Conservation (phyloP, 306 rosid species). For the Acacia confusa region DNA sequence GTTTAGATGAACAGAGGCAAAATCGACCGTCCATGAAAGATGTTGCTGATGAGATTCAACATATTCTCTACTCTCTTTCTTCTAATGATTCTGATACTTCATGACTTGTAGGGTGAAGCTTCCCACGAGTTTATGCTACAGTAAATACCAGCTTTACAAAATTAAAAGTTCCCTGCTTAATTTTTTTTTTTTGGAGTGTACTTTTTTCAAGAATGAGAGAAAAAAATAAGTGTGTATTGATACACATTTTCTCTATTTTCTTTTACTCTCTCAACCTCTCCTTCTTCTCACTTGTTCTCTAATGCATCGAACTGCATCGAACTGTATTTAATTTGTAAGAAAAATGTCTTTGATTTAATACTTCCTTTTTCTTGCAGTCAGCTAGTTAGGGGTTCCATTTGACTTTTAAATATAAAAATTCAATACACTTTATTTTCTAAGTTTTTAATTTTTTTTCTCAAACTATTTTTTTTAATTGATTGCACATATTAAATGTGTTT, state of each 20-base stretch:
- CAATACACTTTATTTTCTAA: too few relatives aligned
- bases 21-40: conserved; percentile 57
- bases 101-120: background rate
- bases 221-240: background rate
- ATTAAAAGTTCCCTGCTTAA: too few relatives aligned
- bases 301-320: background rate
- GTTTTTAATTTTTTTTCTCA: too few relatives aligned
- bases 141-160: background rate
- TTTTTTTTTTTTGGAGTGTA: too few relatives aligned
- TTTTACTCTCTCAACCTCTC: background rate
- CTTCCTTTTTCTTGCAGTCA: too few relatives aligned
- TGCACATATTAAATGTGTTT: too few relatives aligned
- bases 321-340: background rate
- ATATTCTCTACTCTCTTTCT: conserved; percentile 34
- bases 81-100: too few relatives aligned
- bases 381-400: too few relatives aligned
- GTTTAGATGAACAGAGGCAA: conserved; percentile 45
- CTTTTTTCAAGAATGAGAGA: background rate
- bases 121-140: background rate
- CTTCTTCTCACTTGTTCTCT: background rate
- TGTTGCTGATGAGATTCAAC: conserved; percentile 48
- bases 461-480: too few relatives aligned
- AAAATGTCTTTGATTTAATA: background rate
- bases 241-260: background rate
- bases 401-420: too few relatives aligned